Conservation (phyloP, 2,329 filamentous ascomycete genomes). For the Claviceps arundinis region DNA sequence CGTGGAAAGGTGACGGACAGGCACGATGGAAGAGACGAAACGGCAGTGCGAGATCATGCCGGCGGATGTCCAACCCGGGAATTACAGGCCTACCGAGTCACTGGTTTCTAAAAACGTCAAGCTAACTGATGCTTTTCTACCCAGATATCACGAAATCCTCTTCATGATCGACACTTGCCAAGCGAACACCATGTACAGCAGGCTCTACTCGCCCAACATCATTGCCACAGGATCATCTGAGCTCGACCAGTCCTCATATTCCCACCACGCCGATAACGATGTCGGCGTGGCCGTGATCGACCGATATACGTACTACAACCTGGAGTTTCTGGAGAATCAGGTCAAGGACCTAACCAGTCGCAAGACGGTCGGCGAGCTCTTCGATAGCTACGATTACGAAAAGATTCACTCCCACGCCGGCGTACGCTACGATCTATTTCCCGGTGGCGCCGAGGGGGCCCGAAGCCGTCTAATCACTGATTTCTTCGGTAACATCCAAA, state of each 20-base stretch:
- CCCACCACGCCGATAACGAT: slow-evolving; percentile 94
- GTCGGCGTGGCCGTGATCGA: slow-evolving; percentile 97
- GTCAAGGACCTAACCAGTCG: slow-evolving; percentile 78
- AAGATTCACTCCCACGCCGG: slow-evolving; percentile 93
- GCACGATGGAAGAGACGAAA: background rate
- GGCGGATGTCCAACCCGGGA: too few relatives aligned
- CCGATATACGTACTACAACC: slow-evolving; percentile 95
- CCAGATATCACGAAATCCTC: slow-evolving; percentile 83
- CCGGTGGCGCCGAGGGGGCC: slow-evolving; percentile 64
- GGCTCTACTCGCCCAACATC: slow-evolving; percentile 96
- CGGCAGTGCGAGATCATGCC: too few relatives aligned
- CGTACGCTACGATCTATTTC: slow-evolving; percentile 89
- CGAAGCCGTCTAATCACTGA: slow-evolving; percentile 78
- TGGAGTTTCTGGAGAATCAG: slow-evolving; percentile 88
- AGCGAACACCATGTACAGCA: slow-evolving; percentile 97
- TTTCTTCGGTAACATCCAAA: slow-evolving; percentile 97
- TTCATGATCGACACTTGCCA: slow-evolving; percentile 99
- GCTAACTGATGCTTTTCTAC: background rate
- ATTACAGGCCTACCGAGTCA: too few relatives aligned
- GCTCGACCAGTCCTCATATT: slow-evolving; percentile 92
- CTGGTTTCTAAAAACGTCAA: too few relatives aligned
- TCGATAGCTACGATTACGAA: slow-evolving; percentile 87
- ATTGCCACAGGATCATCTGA: slow-evolving; percentile 95
- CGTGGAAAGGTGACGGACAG: slow-evolving; percentile 2
- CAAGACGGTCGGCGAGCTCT: slow-evolving; percentile 82